These are phyloP conservation scores for Priceomyces medius DNA, from an alignment of 805 yeast genomes.

Conservation along the genomic window DNA sequence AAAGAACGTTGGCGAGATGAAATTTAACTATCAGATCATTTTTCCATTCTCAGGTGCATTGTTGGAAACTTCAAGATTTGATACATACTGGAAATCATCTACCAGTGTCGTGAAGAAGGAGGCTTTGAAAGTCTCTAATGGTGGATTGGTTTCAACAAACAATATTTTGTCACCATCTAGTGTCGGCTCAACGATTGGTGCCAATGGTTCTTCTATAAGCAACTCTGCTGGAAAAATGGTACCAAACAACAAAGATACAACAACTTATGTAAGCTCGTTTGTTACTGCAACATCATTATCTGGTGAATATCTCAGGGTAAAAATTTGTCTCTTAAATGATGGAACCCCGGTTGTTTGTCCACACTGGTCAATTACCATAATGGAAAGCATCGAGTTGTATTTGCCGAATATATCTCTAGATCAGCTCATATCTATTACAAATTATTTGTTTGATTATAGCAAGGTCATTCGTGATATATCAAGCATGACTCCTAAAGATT, in stretches of 20 bases:
- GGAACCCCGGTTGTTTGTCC: conserved; percentile 86
- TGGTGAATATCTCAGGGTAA: conserved; percentile 73
- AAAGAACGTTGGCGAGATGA: conserved; percentile 76
- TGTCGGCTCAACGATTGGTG: conserved; percentile 10
- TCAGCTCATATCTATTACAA: conserved; percentile 42
- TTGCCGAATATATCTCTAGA: conserved; percentile 57
- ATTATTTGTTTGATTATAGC: conserved; percentile 39
- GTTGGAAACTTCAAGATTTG: conserved; percentile 86
- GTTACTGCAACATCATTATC: conserved; percentile 89
- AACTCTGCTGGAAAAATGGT: conserved; percentile 1
- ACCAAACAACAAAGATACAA: conserved; percentile 19
- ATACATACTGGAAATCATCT: conserved; percentile 92
- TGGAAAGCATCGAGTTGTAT: conserved; percentile 54
- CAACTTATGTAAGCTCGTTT: conserved; percentile 46
- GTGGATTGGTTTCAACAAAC: conserved; percentile 35
- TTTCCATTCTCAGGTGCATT: conserved; percentile 86
- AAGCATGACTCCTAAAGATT: conserved; percentile 35
- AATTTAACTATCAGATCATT: conserved; percentile 76
- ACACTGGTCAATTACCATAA: conserved; percentile 51
- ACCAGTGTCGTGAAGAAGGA: conserved; percentile 49
- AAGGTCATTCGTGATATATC: conserved; percentile 39
- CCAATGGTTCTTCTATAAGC: conserved; percentile 8
- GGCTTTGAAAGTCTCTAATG: conserved; percentile 34
- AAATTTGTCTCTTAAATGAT: conserved; percentile 72
- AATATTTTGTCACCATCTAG: conserved; percentile 39